Percentiles rank a stretch among this genome's conserved stretches.
phyloP scores from a whole-genome alignment of 2,329 filamentous ascomycete species.

The Penicillium sp. region DNA sequence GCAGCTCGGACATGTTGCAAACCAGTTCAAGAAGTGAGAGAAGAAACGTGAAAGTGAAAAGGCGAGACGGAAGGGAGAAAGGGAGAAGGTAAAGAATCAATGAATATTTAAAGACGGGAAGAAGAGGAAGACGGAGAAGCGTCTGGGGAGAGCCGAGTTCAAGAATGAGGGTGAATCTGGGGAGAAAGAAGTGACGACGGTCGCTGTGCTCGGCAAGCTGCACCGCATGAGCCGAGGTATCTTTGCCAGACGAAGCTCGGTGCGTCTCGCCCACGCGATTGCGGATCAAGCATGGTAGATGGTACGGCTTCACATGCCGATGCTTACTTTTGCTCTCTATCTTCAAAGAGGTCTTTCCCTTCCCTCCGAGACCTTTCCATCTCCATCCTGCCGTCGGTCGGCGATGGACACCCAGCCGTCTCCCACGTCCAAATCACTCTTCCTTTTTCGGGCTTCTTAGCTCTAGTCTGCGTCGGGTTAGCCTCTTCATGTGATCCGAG shows the following conservation, averaged over 20 bases:
- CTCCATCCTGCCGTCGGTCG: not conserved
- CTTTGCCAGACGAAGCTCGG: slow-evolving; percentile 27
- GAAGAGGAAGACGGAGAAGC: slow-evolving; percentile 21
- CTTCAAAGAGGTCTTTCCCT: not conserved
- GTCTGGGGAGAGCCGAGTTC: slow-evolving; percentile 33
- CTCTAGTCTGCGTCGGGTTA: not conserved
- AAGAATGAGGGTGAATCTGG: slow-evolving; percentile 25
- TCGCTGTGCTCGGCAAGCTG: slow-evolving; percentile 37
- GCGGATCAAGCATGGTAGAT: slow-evolving; percentile 34
- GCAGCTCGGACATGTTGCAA: slow-evolving; percentile 67
- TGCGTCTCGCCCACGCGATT: slow-evolving; percentile 23
- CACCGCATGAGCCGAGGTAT: slow-evolving; percentile 38
- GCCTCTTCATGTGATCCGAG: slow-evolving; percentile 7
- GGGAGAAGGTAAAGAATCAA: slow-evolving; percentile 13
- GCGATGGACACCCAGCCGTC: not conserved
- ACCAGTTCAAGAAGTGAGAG: slow-evolving; percentile 17
- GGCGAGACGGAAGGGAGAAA: slow-evolving; percentile 22
- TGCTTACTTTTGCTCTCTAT: not conserved
- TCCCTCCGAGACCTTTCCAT: not conserved
- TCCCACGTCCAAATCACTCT: not conserved
- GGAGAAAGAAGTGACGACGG: slow-evolving; percentile 22
- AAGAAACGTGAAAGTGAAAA: slow-evolving; percentile 14
- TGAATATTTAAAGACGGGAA: slow-evolving; percentile 16
- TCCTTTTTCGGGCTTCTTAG: not conserved
- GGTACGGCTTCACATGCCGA: slow-evolving; percentile 41